A percentile compares a stretch with the other conserved stretches of the same genome.
Evolutionary conservation across 495 filamentous ascomycete genomes (phyloP).

Genomic region (Margaritispora aquatica): DNA sequence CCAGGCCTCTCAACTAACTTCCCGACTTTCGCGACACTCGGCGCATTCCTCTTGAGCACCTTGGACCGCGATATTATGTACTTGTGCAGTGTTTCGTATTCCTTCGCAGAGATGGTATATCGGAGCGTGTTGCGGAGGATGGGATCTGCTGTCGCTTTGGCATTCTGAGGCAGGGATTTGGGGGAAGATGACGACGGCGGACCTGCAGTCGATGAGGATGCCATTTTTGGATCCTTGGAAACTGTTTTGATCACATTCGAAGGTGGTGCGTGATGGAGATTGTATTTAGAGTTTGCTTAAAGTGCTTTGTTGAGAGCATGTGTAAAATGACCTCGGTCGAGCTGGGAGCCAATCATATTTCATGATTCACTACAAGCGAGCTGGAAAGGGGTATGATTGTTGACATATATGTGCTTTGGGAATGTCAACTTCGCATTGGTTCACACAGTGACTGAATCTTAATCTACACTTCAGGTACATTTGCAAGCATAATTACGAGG

Average conservation of each 20-base stretch:
- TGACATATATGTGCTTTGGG: too few species aligned
- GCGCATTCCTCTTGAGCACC: slow-evolving; percentile 53
- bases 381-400: neutral
- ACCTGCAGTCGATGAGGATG: slow-evolving; percentile 5
- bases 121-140: slow-evolving; percentile 72
- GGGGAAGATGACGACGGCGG: neutral
- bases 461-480: neutral
- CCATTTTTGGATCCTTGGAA: slow-evolving; percentile 1
- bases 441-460: neutral
- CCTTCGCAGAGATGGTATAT: slow-evolving; percentile 75
- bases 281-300: neutral
- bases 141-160: slow-evolving; percentile 45
- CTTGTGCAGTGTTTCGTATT: slow-evolving; percentile 77
- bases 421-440: neutral
- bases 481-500: neutral
- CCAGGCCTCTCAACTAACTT: slow-evolving; percentile 34
- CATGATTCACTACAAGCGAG: neutral
- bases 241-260: neutral
- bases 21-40: slow-evolving; percentile 42
- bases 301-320: slow-evolving; percentile 2
- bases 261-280: too few species aligned
- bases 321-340: slow-evolving; percentile 15
- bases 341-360: neutral
- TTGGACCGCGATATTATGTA: slow-evolving; percentile 65
- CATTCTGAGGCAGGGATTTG: slow-evolving; percentile 11